Evolutionary conservation across 768 basidiomycete species (phyloP).

Genomic region (Trametes cinnabarina): DNA sequence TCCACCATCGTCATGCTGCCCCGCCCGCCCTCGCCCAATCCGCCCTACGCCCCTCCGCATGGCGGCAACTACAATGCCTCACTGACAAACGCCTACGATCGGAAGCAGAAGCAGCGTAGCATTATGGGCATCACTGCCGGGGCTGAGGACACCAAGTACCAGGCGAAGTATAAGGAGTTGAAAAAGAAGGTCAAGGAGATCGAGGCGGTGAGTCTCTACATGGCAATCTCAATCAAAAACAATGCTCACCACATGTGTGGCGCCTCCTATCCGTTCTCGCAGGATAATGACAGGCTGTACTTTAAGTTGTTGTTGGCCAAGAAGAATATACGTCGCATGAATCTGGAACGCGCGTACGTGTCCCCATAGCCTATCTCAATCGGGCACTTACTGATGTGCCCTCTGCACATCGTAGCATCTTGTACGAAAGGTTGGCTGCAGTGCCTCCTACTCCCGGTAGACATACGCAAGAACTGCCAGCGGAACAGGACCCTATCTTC

Average conservation of each 20-base stretch:
- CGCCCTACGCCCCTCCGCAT: slow-evolving; percentile 22
- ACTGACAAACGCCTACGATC: slow-evolving; percentile 8
- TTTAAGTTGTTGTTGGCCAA: slow-evolving; percentile 78
- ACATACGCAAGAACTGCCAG: slow-evolving; percentile 27
- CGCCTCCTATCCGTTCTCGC: slow-evolving; percentile 7
- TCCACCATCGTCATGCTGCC: slow-evolving; percentile 65
- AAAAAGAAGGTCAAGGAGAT: slow-evolving; percentile 88
- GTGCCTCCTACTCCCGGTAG: slow-evolving; percentile 53
- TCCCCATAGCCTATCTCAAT: background rate
- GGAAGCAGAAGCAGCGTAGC: slow-evolving; percentile 20
- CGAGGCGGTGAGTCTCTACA: slow-evolving; percentile 57
- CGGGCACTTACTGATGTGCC: slow-evolving; percentile 16
- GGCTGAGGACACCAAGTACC: slow-evolving; percentile 84
- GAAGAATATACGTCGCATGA: slow-evolving; percentile 81
- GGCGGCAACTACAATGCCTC: slow-evolving; percentile 1
- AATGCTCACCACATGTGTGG: slow-evolving; percentile 2
- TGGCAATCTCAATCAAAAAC: background rate
- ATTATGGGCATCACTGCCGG: slow-evolving; percentile 63
- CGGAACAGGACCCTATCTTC: slow-evolving; percentile 27
- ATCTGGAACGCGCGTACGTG: slow-evolving; percentile 84
- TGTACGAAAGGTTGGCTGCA: slow-evolving; percentile 74
- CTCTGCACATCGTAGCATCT: slow-evolving; percentile 44
- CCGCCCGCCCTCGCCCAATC: slow-evolving; percentile 44
- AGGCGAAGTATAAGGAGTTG: slow-evolving; percentile 83
- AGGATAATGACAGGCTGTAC: slow-evolving; percentile 90